Evolutionary conservation across 768 basidiomycete species (phyloP).

Genomic region (Hypholoma sublateritium): DNA sequence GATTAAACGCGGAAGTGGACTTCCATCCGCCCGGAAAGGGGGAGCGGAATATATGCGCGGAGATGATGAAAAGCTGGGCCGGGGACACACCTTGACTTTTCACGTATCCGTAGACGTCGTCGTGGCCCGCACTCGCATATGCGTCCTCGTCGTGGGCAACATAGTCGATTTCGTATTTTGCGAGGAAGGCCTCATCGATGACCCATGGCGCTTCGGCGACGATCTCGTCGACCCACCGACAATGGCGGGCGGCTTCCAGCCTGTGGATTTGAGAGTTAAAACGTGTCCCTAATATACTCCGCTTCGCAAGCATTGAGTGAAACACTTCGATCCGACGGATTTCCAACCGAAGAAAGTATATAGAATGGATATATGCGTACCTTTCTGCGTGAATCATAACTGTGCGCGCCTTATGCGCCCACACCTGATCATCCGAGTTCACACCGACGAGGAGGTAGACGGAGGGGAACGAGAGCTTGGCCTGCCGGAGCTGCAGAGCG

Average conservation of each 20-base stretch:
- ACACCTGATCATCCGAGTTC: conserved; percentile 83
- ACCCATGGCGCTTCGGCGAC: conserved; percentile 91
- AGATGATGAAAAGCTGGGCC: background rate
- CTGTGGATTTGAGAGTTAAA: conserved; percentile 30
- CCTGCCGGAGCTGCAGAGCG: conserved; percentile 93
- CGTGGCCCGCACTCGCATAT: conserved; percentile 74
- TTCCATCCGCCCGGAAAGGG: too few species aligned
- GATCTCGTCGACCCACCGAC: conserved; percentile 96
- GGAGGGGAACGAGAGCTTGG: conserved; percentile 88
- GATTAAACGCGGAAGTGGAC: background rate
- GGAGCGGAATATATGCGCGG: background rate
- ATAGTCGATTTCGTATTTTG: conserved; percentile 90
- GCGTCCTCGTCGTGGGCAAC: conserved; percentile 95
- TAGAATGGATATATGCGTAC: conserved; percentile 29
- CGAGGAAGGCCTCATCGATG: conserved; percentile 76
- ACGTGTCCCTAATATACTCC: too few species aligned
- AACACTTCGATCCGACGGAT: too few species aligned
- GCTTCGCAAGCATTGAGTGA: too few species aligned
- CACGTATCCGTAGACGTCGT: conserved; percentile 82
- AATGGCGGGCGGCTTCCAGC: conserved; percentile 91
- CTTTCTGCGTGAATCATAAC: conserved; percentile 91
- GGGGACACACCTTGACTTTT: conserved; percentile 70
- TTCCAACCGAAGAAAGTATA: too few species aligned
- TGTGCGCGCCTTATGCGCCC: conserved; percentile 73
- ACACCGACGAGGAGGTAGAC: conserved; percentile 95